phyloP scores from a whole-genome alignment of 305 asterid genomes.

The Rubia tinctorum region DNA sequence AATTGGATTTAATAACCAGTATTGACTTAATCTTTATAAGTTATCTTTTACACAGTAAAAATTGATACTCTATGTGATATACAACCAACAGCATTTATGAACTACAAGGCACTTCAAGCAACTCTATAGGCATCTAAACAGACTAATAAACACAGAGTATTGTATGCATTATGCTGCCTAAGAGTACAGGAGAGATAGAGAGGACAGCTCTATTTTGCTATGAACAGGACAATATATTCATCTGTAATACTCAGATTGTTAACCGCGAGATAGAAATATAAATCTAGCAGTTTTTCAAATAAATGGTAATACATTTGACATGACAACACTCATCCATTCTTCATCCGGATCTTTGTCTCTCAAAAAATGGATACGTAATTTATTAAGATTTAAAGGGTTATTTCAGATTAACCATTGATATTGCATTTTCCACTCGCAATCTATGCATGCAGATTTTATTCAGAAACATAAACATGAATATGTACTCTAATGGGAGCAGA shows the following conservation, averaged over 20 bases:
- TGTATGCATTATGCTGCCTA: not conserved
- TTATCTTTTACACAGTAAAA: not conserved
- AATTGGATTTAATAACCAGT: not conserved
- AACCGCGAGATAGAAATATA: not conserved
- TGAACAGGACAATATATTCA: not conserved
- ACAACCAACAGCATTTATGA: not conserved
- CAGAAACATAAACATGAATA: not conserved
- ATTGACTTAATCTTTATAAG: not conserved
- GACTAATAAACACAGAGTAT: not conserved
- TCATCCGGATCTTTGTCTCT: not conserved
- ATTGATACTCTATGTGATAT: not conserved
- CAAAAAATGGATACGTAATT: not conserved
- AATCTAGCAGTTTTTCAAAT: not conserved
- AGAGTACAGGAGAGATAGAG: not conserved
- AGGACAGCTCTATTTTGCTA: not conserved
- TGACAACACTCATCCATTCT: not conserved
- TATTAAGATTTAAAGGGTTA: not conserved
- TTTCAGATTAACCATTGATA: not conserved
- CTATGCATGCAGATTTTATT: not conserved
- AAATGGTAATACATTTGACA: not conserved
- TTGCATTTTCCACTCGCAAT: not conserved
- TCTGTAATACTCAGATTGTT: slow-evolving; percentile 1
- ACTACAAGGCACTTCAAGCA: not conserved
- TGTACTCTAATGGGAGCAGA: not conserved
- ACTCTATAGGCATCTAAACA: not conserved